These are phyloP conservation scores for Coffea eugenioides DNA, from an alignment of 257 asterid species.

Conservation along the genomic window DNA sequence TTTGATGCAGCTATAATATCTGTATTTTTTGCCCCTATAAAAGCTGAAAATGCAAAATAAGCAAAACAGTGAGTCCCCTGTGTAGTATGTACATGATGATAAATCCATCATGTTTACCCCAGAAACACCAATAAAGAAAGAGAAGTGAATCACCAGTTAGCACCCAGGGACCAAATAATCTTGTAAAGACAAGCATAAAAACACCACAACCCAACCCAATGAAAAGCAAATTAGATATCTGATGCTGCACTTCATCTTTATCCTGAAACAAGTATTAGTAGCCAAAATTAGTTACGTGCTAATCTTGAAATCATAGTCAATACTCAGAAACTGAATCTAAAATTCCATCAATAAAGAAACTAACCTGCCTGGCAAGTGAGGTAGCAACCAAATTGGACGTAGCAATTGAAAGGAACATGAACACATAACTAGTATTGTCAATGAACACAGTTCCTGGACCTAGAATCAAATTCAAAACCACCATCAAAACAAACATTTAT, in stretches of 20 bases:
- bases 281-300: too few relatives aligned
- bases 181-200: slow-evolving; percentile 74
- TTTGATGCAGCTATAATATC: slow-evolving; percentile 78
- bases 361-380: slow-evolving; percentile 76
- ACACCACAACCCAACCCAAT: slow-evolving; percentile 80
- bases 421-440: slow-evolving; percentile 73
- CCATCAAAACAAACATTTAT: too few relatives aligned
- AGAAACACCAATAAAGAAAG: background rate
- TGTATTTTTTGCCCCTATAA: slow-evolving; percentile 73
- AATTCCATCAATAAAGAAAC: slow-evolving; percentile 6
- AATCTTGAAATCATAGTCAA: too few relatives aligned
- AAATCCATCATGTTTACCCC: background rate
- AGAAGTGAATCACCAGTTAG: slow-evolving; percentile 52
- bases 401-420: slow-evolving; percentile 95
- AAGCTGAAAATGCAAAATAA: slow-evolving; percentile 47
- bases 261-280: slow-evolving; percentile 41
- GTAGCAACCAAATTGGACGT: slow-evolving; percentile 97
- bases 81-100: background rate
- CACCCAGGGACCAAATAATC: slow-evolving; percentile 70
- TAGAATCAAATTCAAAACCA: slow-evolving; percentile 10
- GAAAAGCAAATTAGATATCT: slow-evolving; percentile 76
- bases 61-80: background rate
- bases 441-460: slow-evolving; percentile 98
- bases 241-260: slow-evolving; percentile 81
- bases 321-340: too few relatives aligned